phyloP scores from a whole-genome alignment of 2,329 filamentous ascomycete genomes.

The Sclerotinia borealis region DNA sequence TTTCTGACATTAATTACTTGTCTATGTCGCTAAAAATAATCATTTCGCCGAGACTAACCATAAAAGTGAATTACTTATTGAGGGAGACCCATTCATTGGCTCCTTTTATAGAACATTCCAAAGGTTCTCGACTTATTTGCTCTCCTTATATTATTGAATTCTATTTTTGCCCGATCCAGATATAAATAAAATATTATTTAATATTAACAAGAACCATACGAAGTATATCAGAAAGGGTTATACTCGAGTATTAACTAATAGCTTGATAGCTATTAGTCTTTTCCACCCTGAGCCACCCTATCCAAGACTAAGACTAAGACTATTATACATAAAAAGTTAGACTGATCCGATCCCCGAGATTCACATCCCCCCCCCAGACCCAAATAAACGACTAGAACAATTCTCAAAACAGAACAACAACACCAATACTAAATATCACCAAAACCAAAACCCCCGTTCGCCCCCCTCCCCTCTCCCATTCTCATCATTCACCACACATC shows the following conservation, averaged over 20 bases:
- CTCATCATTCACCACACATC: neutral
- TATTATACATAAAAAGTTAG: too few relatives aligned
- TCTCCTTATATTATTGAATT: neutral
- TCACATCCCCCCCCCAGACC: neutral
- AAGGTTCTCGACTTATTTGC: neutral
- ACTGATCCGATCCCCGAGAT: neutral
- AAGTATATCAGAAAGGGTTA: too few relatives aligned
- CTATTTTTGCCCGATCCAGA: neutral
- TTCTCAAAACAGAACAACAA: conserved; percentile 7
- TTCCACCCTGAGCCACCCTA: too few relatives aligned
- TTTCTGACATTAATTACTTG: neutral
- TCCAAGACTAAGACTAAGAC: too few relatives aligned
- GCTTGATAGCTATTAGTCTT: too few relatives aligned
- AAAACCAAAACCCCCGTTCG: neutral
- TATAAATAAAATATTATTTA: too few relatives aligned
- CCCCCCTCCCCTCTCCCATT: neutral
- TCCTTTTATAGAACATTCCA: neutral
- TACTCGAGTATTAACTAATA: too few relatives aligned
- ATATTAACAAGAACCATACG: too few relatives aligned
- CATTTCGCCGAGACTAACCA: neutral
- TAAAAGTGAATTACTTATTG: neutral
- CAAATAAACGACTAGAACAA: neutral
- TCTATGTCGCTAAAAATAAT: neutral
- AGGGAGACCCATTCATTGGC: neutral
- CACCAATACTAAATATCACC: neutral